Conservation (phyloP, 2,329 filamentous ascomycete genomes). For the Aureobasidium sp. region DNA sequence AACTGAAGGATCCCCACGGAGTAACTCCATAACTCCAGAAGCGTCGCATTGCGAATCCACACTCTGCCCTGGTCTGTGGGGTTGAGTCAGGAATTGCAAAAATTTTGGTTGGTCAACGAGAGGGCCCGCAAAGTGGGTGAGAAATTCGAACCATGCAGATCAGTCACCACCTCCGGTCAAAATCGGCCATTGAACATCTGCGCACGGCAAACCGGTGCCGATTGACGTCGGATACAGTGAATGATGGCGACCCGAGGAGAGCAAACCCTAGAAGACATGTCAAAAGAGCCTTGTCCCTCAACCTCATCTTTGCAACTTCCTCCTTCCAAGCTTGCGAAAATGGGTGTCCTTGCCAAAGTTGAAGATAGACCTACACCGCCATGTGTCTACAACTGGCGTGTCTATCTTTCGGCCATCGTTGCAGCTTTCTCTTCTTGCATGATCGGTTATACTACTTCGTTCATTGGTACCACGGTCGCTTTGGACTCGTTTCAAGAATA, state of each 20-base stretch:
- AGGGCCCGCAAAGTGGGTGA: neutral
- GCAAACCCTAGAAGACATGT: neutral
- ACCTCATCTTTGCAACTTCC: neutral
- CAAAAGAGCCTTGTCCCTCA: neutral
- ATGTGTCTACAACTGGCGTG: slow-evolving; percentile 51
- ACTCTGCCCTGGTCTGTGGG: neutral
- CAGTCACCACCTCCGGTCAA: neutral
- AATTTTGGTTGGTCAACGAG: neutral
- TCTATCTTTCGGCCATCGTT: slow-evolving; percentile 46
- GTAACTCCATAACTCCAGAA: neutral
- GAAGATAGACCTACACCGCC: slow-evolving; percentile 45
- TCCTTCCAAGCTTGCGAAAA: slow-evolving; percentile 14
- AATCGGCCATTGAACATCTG: neutral
- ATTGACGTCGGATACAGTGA: neutral
- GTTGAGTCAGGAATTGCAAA: neutral
- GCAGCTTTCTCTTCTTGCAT: slow-evolving; percentile 51
- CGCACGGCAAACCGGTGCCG: neutral
- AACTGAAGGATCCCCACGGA: neutral
- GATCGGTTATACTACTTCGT: slow-evolving; percentile 60
- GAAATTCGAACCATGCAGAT: neutral
- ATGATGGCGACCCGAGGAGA: neutral
- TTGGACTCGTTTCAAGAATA: slow-evolving; percentile 60
- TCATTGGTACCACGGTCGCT: slow-evolving; percentile 69
- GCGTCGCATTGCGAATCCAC: neutral
- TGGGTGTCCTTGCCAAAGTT: slow-evolving; percentile 29